phyloP scores from a whole-genome alignment of 2,329 filamentous ascomycete species.

The Thelonectria rubi region DNA sequence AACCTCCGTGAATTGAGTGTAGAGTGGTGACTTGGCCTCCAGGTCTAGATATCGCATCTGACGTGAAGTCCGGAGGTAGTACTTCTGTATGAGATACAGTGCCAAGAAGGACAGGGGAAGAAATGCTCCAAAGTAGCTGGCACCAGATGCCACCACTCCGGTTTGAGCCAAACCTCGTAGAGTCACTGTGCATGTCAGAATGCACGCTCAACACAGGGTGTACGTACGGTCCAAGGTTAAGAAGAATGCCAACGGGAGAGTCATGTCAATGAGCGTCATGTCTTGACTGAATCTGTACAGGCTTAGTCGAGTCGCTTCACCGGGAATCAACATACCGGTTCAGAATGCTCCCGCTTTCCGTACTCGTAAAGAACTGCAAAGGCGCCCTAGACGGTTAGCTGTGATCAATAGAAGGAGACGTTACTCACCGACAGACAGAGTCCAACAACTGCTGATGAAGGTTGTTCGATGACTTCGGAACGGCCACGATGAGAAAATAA shows the following conservation, averaged over 20 bases:
- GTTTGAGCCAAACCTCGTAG: no score
- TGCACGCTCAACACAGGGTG: no score
- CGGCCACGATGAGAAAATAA: no score
- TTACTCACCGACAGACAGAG: no score
- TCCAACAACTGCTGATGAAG: no score
- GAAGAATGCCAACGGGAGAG: slow-evolving; percentile 46
- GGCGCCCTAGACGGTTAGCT: slow-evolving; percentile 33
- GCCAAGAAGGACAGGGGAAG: slow-evolving; percentile 55
- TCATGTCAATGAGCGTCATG: slow-evolving; percentile 51
- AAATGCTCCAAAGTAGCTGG: no score
- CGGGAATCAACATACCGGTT: slow-evolving; percentile 35
- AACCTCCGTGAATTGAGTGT: slow-evolving; percentile 47
- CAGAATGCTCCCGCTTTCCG: slow-evolving; percentile 41
- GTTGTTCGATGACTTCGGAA: no score
- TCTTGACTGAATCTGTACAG: slow-evolving; percentile 52
- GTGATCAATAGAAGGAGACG: background rate
- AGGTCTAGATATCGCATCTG: slow-evolving; percentile 25
- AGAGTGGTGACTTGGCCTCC: slow-evolving; percentile 47
- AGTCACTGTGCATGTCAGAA: no score
- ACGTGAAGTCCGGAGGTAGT: slow-evolving; percentile 62
- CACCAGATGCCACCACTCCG: no score
- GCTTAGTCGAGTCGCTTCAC: no score
- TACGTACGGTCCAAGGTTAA: slow-evolving; percentile 11
- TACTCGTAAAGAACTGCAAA: slow-evolving; percentile 42
- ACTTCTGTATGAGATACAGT: slow-evolving; percentile 56